Evolutionary conservation across 306 rosid genomes (phyloP).

Genomic region (Quillaja saponaria): DNA sequence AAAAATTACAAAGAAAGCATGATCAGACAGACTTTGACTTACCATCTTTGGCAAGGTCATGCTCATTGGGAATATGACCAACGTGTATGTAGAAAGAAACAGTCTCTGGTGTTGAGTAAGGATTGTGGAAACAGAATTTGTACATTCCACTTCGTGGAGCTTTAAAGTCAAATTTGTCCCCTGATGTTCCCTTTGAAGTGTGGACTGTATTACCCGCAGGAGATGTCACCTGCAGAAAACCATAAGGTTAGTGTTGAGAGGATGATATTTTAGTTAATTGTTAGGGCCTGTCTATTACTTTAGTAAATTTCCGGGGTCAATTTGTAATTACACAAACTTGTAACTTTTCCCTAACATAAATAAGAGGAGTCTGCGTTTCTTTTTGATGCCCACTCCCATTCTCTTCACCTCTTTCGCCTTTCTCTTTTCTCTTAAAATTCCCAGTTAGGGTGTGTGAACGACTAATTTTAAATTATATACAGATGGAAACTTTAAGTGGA

Average conservation of each 20-base stretch:
- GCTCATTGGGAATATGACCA: constrained; percentile 95
- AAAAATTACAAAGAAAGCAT: constrained; percentile 7
- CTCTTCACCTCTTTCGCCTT: no score
- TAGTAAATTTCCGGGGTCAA: no score
- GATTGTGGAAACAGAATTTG: constrained; percentile 92
- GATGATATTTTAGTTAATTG: no score
- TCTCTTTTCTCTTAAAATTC: no score
- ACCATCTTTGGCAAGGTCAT: constrained; percentile 95
- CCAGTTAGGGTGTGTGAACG: constrained; percentile 28
- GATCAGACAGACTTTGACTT: constrained; percentile 29
- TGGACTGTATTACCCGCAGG: constrained; percentile 74
- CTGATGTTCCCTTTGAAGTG: constrained; percentile 77
- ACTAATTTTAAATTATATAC: constrained; percentile 6
- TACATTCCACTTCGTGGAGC: constrained; percentile 93
- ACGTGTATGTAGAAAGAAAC: constrained; percentile 96
- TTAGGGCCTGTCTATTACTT: no score
- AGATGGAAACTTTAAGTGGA: constrained; percentile 1
- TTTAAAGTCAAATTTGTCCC: constrained; percentile 83
- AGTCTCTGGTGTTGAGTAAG: constrained; percentile 94
- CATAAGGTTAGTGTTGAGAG: background rate
- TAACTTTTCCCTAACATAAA: no score
- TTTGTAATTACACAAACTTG: no score
- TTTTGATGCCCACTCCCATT: no score
- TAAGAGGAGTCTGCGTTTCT: no score
- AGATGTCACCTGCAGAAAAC: constrained; percentile 71